Conservation (phyloP, 2,329 filamentous ascomycete genomes). For the Macrophomina pseudophaseolina region DNA sequence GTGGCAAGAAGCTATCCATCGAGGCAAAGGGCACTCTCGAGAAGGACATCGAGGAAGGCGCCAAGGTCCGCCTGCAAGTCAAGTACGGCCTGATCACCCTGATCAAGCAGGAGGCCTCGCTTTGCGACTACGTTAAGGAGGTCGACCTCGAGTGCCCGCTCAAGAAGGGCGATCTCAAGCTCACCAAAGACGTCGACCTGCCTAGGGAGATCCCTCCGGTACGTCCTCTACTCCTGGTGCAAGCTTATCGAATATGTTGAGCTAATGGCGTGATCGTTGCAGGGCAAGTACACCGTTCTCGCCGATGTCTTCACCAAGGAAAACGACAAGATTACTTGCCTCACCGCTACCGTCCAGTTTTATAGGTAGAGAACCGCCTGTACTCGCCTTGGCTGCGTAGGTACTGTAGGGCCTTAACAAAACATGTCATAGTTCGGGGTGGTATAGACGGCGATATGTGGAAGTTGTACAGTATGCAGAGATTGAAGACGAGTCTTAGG, state of each 20-base stretch:
- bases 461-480: constrained; percentile 9
- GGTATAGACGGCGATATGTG: not conserved
- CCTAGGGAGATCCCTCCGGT: constrained; percentile 88
- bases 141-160: constrained; percentile 90
- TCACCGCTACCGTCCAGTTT: constrained; percentile 76
- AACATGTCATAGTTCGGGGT: not conserved
- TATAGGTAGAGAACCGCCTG: constrained; percentile 31
- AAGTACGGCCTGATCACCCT: constrained; percentile 94
- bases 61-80: constrained; percentile 81
- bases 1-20: constrained; percentile 79
- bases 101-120: constrained; percentile 77
- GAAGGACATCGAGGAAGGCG: constrained; percentile 74
- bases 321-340: constrained; percentile 79
- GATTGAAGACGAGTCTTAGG: not conserved
- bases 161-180: constrained; percentile 72
- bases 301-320: constrained; percentile 83
- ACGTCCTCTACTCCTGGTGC: constrained; percentile 43
- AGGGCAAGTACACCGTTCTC: constrained; percentile 89
- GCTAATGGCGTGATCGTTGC: constrained; percentile 19
- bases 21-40: constrained; percentile 76
- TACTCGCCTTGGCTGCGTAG: not conserved
- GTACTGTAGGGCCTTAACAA: not conserved
- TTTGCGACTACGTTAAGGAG: constrained; percentile 88
- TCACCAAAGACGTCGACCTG: constrained; percentile 83
- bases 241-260: not conserved